Percentiles rank a stretch among this genome's conserved stretches.
Evolutionary conservation across 768 basidiomycete genomes (phyloP).

Genomic region (Tulasnella sp.): DNA sequence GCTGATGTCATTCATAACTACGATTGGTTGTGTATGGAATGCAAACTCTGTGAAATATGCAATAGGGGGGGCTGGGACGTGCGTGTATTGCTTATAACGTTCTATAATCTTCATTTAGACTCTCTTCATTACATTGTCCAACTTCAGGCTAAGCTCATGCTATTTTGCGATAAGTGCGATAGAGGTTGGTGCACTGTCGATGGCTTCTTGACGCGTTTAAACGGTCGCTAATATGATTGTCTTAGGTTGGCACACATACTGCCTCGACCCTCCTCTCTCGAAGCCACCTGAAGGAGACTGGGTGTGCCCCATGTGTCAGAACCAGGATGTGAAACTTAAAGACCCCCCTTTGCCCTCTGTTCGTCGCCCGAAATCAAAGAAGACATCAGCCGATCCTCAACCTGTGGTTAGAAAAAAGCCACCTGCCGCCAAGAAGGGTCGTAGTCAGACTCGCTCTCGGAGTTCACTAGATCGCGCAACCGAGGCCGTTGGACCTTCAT

Average conservation of each 20-base stretch:
- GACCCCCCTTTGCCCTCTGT: not conserved
- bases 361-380: not conserved
- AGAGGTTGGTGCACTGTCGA: slow-evolving; percentile 43
- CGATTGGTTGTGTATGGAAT: slow-evolving; percentile 79
- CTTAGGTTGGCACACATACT: slow-evolving; percentile 74
- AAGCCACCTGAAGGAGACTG: slow-evolving; percentile 63
- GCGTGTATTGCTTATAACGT: too few species aligned
- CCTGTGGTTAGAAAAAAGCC: not conserved
- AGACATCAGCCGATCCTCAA: not conserved
- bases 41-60: slow-evolving; percentile 87
- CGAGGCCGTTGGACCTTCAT: not conserved
- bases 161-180: slow-evolving; percentile 93
- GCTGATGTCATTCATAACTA: slow-evolving; percentile 54
- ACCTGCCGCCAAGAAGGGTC: too few species aligned
- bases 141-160: slow-evolving; percentile 48
- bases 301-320: slow-evolving; percentile 42
- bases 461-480: not conserved
- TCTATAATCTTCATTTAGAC: too few species aligned
- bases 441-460: too few species aligned
- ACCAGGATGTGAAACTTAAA: not conserved
- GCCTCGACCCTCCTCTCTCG: slow-evolving; percentile 56
- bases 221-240: slow-evolving; percentile 3
- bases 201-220: slow-evolving; percentile 15
- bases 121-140: slow-evolving; percentile 15
- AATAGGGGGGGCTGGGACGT: slow-evolving; percentile 79